phyloP scores from a whole-genome alignment of 73 alveolate genomes.

The Paramecium sexaurelia region DNA sequence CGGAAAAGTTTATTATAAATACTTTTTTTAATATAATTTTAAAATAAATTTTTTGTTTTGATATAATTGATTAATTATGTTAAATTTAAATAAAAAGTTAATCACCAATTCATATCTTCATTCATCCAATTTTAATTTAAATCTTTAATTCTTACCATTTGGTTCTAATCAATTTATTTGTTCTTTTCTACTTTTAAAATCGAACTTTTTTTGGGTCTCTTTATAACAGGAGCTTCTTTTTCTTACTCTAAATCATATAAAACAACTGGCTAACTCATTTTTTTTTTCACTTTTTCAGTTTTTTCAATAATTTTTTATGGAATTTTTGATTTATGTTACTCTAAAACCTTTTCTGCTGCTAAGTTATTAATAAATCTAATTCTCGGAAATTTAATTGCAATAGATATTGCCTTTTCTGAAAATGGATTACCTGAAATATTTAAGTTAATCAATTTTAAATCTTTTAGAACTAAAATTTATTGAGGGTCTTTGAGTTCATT shows the following conservation, averaged over 20 bases:
- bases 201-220: background rate
- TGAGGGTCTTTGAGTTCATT: background rate
- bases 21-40: too few species aligned
- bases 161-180: background rate
- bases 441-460: conserved; percentile 9
- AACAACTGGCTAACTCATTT: background rate
- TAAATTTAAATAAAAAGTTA: background rate
- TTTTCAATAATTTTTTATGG: background rate
- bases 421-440: conserved; percentile 37
- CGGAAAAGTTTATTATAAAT: too few species aligned
- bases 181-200: background rate
- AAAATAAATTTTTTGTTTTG: too few species aligned
- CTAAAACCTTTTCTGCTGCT: conserved; percentile 10
- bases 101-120: background rate
- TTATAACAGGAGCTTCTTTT: background rate
- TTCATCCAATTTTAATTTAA: background rate
- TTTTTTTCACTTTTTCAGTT: background rate
- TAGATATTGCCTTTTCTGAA: background rate
- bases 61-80: too few species aligned
- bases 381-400: conserved; percentile 23
- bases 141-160: background rate
- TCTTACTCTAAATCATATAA: background rate
- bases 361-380: conserved; percentile 16
- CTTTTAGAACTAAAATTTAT: background rate
- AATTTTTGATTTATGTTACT: background rate